These are phyloP conservation scores for Coprinellus micaceus DNA, from an alignment of 768 basidiomycete species.

Conservation along the genomic window DNA sequence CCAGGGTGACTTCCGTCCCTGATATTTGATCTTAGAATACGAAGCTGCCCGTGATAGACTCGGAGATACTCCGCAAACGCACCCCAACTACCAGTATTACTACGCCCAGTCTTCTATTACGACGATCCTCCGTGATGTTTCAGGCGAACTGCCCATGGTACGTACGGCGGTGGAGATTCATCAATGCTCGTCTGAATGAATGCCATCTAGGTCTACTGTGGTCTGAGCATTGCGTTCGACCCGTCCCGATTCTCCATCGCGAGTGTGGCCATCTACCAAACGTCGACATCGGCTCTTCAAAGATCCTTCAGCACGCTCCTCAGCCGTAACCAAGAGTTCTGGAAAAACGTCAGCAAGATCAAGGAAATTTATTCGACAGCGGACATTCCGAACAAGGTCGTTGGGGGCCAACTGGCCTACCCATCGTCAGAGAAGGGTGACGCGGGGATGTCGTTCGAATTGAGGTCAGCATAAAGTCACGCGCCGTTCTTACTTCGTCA, in stretches of 20 bases:
- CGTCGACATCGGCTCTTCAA: conserved; percentile 29
- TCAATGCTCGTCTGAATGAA: background rate
- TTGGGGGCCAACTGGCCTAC: conserved; percentile 25
- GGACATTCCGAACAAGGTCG: conserved; percentile 19
- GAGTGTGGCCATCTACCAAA: conserved; percentile 38
- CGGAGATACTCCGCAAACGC: conserved; percentile 19
- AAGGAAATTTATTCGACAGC: conserved; percentile 29
- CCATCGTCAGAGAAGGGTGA: conserved; percentile 14
- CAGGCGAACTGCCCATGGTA: conserved; percentile 32
- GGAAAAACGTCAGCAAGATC: conserved; percentile 24
- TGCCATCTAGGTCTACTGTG: conserved; percentile 33
- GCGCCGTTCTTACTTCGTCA: background rate
- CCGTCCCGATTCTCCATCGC: conserved; percentile 35
- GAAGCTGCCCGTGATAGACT: conserved; percentile 20
- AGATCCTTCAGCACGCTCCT: conserved; percentile 22
- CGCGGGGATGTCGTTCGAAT: conserved; percentile 23
- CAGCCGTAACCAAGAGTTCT: conserved; percentile 15
- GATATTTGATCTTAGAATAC: conserved; percentile 24
- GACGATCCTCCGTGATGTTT: conserved; percentile 15
- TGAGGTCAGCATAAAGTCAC: conserved; percentile 12
- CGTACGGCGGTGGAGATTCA: too few relatives aligned
- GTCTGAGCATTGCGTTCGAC: conserved; percentile 25
- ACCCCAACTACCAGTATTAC: conserved; percentile 18
- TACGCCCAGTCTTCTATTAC: conserved; percentile 9
- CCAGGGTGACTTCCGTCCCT: background rate